Conservation (phyloP, 768 basidiomycete genomes). For the Phlegmacium glaucopus region DNA sequence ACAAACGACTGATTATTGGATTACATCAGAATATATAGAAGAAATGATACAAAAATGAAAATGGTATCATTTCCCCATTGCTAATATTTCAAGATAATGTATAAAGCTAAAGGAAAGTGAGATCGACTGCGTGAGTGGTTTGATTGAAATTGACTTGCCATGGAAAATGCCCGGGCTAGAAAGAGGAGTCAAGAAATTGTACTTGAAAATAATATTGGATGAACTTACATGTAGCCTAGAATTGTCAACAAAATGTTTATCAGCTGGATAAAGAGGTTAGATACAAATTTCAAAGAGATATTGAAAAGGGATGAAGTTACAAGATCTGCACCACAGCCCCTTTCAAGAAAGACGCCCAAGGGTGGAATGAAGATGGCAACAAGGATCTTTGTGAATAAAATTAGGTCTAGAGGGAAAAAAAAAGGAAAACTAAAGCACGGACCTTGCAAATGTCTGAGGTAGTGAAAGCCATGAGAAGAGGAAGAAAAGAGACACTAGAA, state of each 20-base stretch:
- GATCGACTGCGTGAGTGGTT: neutral
- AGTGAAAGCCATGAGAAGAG: conserved; percentile 60
- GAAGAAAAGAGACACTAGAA: neutral
- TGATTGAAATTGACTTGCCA: conserved; percentile 30
- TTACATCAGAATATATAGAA: too few relatives aligned
- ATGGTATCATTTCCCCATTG: neutral
- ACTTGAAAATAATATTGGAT: neutral
- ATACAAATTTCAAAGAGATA: conserved; percentile 1
- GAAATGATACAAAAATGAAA: too few relatives aligned
- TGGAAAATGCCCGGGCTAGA: conserved; percentile 76
- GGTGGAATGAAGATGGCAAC: conserved; percentile 77
- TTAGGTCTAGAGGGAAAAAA: conserved; percentile 9
- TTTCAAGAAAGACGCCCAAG: conserved; percentile 84
- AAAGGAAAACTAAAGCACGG: conserved; percentile 4
- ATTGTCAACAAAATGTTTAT: conserved; percentile 83
- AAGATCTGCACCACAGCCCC: conserved; percentile 77
- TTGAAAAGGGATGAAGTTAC: conserved; percentile 39
- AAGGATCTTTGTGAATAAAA: conserved; percentile 34
- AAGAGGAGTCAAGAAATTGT: neutral
- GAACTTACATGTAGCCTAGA: conserved; percentile 71
- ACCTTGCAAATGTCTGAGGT: conserved; percentile 78
- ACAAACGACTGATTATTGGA: conserved; percentile 1
- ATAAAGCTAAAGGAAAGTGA: conserved; percentile 51
- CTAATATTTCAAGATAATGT: conserved; percentile 80
- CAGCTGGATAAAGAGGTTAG: conserved; percentile 20